Conservation (phyloP, 2,329 filamentous ascomycete genomes). For the Fusarium lyarnte region DNA sequence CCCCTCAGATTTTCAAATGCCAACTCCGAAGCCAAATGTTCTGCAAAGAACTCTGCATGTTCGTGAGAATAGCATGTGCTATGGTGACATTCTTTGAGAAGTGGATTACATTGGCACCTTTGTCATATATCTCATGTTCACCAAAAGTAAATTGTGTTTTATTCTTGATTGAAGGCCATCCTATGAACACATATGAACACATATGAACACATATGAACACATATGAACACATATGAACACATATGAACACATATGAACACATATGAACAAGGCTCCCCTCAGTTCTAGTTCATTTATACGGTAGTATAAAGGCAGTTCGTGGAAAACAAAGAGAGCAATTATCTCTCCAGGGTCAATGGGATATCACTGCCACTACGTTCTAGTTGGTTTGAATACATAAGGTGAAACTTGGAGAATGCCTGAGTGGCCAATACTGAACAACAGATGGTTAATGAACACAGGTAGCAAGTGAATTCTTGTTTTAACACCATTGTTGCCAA, state of each 20-base stretch:
- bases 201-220: no score
- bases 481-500: background rate
- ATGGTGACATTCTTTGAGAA: accelerated
- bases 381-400: accelerated
- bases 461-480: accelerated
- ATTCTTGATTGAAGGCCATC: accelerated
- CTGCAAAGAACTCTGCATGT: background rate
- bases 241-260: no score
- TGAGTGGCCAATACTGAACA: accelerated
- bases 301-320: background rate
- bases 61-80: accelerated
- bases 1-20: accelerated
- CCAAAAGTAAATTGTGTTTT: accelerated
- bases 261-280: no score
- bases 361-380: accelerated
- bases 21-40: accelerated
- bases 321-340: background rate
- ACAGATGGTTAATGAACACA: no score
- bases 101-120: background rate
- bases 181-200: accelerated
- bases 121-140: background rate
- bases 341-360: accelerated
- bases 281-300: accelerated
- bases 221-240: no score
- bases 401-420: accelerated